Percentiles rank a stretch among this genome's conserved stretches.
Evolutionary conservation across 139 green algal species (phyloP).

Genomic region (Micractinium conductrix): DNA sequence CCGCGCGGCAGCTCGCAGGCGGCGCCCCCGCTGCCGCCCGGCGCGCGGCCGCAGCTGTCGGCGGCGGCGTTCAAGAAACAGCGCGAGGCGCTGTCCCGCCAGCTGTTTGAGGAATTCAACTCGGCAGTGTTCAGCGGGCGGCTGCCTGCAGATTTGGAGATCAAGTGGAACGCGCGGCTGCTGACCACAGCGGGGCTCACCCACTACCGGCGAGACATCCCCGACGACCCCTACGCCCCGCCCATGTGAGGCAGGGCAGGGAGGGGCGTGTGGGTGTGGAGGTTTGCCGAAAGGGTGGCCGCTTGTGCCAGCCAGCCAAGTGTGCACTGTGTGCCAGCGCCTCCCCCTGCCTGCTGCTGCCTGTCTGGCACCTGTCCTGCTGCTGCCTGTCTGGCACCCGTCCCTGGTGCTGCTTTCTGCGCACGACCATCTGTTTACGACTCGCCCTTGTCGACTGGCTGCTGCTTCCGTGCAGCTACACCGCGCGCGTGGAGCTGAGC

Average conservation of each 20-base stretch:
- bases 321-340: too few relatives aligned
- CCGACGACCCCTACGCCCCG: background rate
- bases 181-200: constrained; percentile 68
- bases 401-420: too few relatives aligned
- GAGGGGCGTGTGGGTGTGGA: too few relatives aligned
- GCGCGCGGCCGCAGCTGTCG: background rate
- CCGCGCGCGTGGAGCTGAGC: constrained; percentile 60
- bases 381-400: too few relatives aligned
- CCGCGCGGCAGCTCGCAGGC: background rate
- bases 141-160: constrained; percentile 59
- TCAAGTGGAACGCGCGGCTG: constrained; percentile 66
- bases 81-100: constrained; percentile 34
- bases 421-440: too few relatives aligned
- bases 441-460: too few relatives aligned
- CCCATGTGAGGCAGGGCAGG: constrained; percentile 29
- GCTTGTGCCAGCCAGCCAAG: too few relatives aligned
- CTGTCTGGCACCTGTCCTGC: too few relatives aligned
- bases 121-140: constrained; percentile 47
- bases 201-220: constrained; percentile 44
- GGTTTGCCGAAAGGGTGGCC: too few relatives aligned
- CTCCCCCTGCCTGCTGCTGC: too few relatives aligned
- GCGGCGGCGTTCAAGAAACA: constrained; percentile 42
- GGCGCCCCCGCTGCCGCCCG: background rate
- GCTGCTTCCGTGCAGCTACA: constrained; percentile 39
- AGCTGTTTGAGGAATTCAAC: constrained; percentile 59